A percentile compares a stretch with the other conserved stretches of the same genome.
phyloP scores from a whole-genome alignment of 2,329 filamentous ascomycete genomes.

The Sporothrix euskadiensis region DNA sequence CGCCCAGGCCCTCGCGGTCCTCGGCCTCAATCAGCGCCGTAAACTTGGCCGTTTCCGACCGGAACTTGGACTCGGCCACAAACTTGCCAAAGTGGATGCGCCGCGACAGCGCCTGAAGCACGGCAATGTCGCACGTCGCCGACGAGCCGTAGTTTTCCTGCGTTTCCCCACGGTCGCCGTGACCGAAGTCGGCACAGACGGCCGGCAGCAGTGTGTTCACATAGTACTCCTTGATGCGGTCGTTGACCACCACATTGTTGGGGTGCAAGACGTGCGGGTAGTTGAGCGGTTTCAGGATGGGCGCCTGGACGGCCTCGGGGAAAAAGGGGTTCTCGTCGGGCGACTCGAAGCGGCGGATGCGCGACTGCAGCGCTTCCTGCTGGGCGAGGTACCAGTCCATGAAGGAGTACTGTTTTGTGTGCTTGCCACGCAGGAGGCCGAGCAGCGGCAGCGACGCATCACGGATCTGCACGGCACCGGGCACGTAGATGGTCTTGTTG shows the following conservation, averaged over 20 bases:
- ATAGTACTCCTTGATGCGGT: conserved; percentile 83
- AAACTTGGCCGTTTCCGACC: conserved; percentile 76
- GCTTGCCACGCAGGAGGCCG: not conserved
- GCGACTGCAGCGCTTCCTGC: conserved; percentile 87
- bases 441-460: conserved; percentile 39
- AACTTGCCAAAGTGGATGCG: conserved; percentile 98
- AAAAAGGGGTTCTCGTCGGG: conserved; percentile 99
- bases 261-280: conserved; percentile 86
- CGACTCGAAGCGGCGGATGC: conserved; percentile 90
- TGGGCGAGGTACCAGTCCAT: conserved; percentile 92
- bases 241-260: conserved; percentile 90
- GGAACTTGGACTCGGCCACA: conserved; percentile 94
- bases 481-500: conserved; percentile 81
- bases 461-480: conserved; percentile 78
- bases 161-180: conserved; percentile 76
- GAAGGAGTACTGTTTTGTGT: conserved; percentile 63
- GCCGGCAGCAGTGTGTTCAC: conserved; percentile 78
- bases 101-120: conserved; percentile 83
- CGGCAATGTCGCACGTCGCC: conserved; percentile 86
- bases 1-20: conserved; percentile 79
- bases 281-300: conserved; percentile 81
- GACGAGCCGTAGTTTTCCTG: conserved; percentile 95
- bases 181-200: conserved; percentile 76
- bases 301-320: conserved; percentile 72
- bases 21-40: conserved; percentile 77